Percentiles rank a stretch among this genome's conserved stretches.
Conservation (phyloP, 2,329 filamentous ascomycete genomes). For the Knufia petricola region DNA sequence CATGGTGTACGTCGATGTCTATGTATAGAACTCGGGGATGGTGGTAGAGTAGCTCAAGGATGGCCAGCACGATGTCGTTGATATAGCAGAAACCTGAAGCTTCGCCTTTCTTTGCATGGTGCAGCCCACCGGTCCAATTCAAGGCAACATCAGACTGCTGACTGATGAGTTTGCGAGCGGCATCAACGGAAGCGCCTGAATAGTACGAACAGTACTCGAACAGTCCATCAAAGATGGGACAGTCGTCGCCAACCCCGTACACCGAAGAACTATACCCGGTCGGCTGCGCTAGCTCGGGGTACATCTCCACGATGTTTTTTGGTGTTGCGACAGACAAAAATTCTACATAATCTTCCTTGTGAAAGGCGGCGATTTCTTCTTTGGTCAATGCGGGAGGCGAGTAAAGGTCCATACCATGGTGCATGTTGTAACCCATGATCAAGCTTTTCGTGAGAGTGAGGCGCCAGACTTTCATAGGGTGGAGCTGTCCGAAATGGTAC, state of each 20-base stretch:
- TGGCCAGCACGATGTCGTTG: constrained; percentile 93
- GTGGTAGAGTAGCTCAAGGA: constrained; percentile 73
- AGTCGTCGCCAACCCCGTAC: constrained; percentile 89
- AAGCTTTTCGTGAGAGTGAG: constrained; percentile 90
- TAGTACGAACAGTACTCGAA: constrained; percentile 94
- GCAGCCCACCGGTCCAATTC: constrained; percentile 92
- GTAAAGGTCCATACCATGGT: constrained; percentile 93
- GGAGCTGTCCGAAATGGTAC: constrained; percentile 92
- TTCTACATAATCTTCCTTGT: constrained; percentile 80
- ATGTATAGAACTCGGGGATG: constrained; percentile 86
- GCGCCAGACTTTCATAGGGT: constrained; percentile 99
- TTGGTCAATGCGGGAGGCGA: constrained; percentile 72
- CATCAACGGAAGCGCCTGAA: constrained; percentile 80
- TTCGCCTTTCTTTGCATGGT: constrained; percentile 90
- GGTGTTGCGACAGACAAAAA: constrained; percentile 68
- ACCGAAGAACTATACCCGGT: constrained; percentile 37
- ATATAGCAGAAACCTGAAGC: constrained; percentile 97
- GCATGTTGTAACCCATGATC: constrained; percentile 89
- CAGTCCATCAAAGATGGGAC: constrained; percentile 89
- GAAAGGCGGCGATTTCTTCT: constrained; percentile 79
- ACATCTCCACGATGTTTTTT: constrained; percentile 55
- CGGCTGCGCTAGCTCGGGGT: constrained; percentile 20
- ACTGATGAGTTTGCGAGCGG: constrained; percentile 77
- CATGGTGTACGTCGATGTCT: constrained; percentile 87
- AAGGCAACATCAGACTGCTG: constrained; percentile 89